Base-by-base conservation (phyloP, 2,329 filamentous ascomycete genomes). In the Ophiostoma sp. region DNA sequence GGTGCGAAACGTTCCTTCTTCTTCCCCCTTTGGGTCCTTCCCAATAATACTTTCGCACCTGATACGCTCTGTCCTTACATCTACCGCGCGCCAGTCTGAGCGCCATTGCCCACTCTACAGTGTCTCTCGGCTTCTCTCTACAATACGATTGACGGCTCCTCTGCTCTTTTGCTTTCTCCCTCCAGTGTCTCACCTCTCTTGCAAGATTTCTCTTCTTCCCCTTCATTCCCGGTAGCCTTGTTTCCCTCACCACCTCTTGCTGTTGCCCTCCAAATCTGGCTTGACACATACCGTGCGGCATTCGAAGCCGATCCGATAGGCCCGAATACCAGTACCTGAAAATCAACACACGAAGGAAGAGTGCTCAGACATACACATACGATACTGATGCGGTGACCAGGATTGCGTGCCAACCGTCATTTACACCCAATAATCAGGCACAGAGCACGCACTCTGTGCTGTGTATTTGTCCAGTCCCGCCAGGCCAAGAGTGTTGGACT, bases 141-240 rank as follows among this genome's bases (percentile, higher is more conserved):
- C 28, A 25, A n/a, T 28, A 66, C 25, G n/a, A 25, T 25, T 15
- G 2, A 36, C 36, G 31, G n/a, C 15, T 9, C 6, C 28, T 11
- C 7, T 11, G 15, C 12, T 61, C n/a, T 17, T 11, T 22, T 2
- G 19, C 64, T 28, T 48, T 33, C 42, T 68, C 42, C 64, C 17
- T 48, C 7, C 15, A 11, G 8, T 68, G 64, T 68, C 64, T 68
- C 42, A 68, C 64, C 42, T 11, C 6, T 66, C 17, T 42, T 28
- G 25, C 64, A 50, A 50, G 42, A 50, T 33, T 68, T 28, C 17
- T 31, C 63, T 19, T n/a, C n/a, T n/a, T n/a, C 2, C 25, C 25
- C 42, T 50, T 68, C 64, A 68, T 68, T 68, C 64, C 22, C 64
- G 39, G 39, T 11, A 45, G 22, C 11, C 61, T 66, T 66, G 61